A percentile compares a stretch with the other conserved stretches of the same genome.
phyloP scores from a whole-genome alignment of 345 rosid species.

The Lumnitzera littorea region DNA sequence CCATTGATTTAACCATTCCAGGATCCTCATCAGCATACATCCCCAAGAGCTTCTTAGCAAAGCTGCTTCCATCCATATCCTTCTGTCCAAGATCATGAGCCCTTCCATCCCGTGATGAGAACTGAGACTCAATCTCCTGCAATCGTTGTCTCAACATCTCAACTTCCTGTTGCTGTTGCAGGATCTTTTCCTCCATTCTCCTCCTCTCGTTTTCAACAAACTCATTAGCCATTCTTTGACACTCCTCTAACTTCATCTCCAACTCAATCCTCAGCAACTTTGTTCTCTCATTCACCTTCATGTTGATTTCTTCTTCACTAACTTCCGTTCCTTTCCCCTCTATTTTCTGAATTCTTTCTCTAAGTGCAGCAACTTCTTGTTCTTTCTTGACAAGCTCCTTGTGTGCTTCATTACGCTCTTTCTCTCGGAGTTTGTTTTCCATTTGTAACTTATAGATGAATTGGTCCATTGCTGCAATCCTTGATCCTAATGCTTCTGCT shows the following conservation, averaged over 20 bases:
- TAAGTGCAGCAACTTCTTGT: slow-evolving; percentile 62
- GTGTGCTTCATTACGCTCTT: slow-evolving; percentile 68
- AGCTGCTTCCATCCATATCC: slow-evolving; percentile 50
- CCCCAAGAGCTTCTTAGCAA: slow-evolving; percentile 60
- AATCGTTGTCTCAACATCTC: slow-evolving; percentile 74
- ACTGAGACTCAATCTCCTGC: slow-evolving; percentile 67
- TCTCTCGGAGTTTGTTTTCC: slow-evolving; percentile 83
- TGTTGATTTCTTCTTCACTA: slow-evolving; percentile 70
- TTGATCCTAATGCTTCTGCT: slow-evolving; percentile 53
- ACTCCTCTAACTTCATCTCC: slow-evolving; percentile 71
- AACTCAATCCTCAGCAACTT: slow-evolving; percentile 42
- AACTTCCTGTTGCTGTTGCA: slow-evolving; percentile 85
- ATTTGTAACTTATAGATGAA: slow-evolving; percentile 69
- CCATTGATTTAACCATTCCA: slow-evolving; percentile 99
- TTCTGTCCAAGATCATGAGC: slow-evolving; percentile 21
- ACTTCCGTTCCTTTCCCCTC: slow-evolving; percentile 40
- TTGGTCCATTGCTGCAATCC: slow-evolving; percentile 89
- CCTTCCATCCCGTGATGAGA: slow-evolving; percentile 30
- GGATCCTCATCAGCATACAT: slow-evolving; percentile 67
- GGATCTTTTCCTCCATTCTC: slow-evolving; percentile 86
- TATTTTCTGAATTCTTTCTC: slow-evolving; percentile 34
- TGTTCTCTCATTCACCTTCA: slow-evolving; percentile 63
- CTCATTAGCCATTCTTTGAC: slow-evolving; percentile 78
- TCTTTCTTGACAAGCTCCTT: slow-evolving; percentile 72
- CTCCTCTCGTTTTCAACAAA: slow-evolving; percentile 80